Evolutionary conservation across 164 flowering plant genomes (phyloP), one percentile per base, ranked within the genome.

Genomic region (Warburgia ugandensis): DNA sequence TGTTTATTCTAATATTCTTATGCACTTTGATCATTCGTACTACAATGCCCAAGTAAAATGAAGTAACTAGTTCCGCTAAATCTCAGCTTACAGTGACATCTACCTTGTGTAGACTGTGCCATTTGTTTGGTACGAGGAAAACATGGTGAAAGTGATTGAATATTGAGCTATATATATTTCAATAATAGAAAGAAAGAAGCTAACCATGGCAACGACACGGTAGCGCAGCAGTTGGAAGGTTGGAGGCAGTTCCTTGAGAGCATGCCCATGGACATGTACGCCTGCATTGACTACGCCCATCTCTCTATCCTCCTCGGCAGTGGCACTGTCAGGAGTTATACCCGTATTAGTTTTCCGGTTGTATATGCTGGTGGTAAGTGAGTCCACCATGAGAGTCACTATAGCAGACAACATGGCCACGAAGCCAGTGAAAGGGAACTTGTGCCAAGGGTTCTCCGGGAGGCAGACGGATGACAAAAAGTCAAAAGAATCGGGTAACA

Each of bases 121-220:
- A n/a, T n/a, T n/a, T n/a, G n/a, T n/a, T n/a, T n/a, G n/a, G n/a
- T n/a, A n/a, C n/a, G n/a, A n/a, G n/a, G n/a, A n/a, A n/a, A n/a
- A n/a, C n/a, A n/a, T n/a, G n/a, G n/a, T n/a, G n/a, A n/a, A n/a
- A n/a, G n/a, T n/a, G n/a, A n/a, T n/a, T 41, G 2, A 41, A 20
- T 2, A n/a, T 1, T 11, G 3, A 41, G 1, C 3, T 16, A 41
- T 3, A 41, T 3, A 41, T n/a, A 41, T 41, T 5, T 1, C 5
- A 17, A 19, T 6, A 9, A 14, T 17, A 22, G 28, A 11, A 20
- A 22, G 29, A 44, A 20, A 23, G 9, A 37, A 28, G 33, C 53
- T 54, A 10, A 62, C 71, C 71, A 58, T 59, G 2, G 71, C 71
- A 26, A 67, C 61, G 2, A 62, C 67, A 9, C 71, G 64, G 28